These are phyloP conservation scores for Colletotrichum gloeosporioides DNA, from an alignment of 2,329 filamentous ascomycete genomes.

Conservation along the genomic window DNA sequence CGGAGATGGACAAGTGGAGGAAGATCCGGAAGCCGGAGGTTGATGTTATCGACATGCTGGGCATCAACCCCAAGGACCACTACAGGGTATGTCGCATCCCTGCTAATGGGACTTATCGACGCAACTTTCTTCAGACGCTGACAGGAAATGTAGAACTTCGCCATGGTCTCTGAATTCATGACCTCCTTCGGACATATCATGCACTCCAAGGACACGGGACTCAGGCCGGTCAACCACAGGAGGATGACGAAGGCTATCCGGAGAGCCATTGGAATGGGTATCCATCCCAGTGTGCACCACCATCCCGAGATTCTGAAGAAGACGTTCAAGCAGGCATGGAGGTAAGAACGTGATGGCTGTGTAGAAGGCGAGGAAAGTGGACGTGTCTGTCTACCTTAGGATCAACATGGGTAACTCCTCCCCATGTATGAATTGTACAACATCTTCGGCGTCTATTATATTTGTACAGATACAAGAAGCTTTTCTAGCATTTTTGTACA, in stretches of 20 bases:
- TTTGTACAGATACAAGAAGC: conserved; percentile 25
- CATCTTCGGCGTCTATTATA: conserved; percentile 24
- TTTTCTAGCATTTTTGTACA: conserved; percentile 31
- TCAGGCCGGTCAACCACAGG: conserved; percentile 89
- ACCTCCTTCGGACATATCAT: conserved; percentile 85
- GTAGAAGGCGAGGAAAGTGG: background rate
- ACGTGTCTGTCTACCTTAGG: background rate
- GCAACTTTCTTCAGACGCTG: background rate
- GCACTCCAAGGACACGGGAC: conserved; percentile 74
- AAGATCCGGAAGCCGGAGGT: conserved; percentile 55
- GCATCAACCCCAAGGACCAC: conserved; percentile 79
- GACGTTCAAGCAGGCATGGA: conserved; percentile 24
- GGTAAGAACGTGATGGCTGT: background rate
- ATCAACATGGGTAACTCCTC: background rate
- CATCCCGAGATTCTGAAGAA: conserved; percentile 81
- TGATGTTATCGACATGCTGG: conserved; percentile 82
- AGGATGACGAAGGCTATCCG: conserved; percentile 93
- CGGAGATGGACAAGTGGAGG: conserved; percentile 85
- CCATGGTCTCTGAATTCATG: conserved; percentile 88
- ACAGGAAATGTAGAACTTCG: conserved; percentile 74
- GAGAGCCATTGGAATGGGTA: conserved; percentile 84
- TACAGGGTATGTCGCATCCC: conserved; percentile 75
- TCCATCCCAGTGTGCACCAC: conserved; percentile 89
- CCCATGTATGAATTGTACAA: conserved; percentile 28
- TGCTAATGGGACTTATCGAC: background rate